Evolutionary conservation across 78 protist genomes (phyloP), one percentile per base, ranked within the genome.

Genomic region (Bodo saltans): DNA sequence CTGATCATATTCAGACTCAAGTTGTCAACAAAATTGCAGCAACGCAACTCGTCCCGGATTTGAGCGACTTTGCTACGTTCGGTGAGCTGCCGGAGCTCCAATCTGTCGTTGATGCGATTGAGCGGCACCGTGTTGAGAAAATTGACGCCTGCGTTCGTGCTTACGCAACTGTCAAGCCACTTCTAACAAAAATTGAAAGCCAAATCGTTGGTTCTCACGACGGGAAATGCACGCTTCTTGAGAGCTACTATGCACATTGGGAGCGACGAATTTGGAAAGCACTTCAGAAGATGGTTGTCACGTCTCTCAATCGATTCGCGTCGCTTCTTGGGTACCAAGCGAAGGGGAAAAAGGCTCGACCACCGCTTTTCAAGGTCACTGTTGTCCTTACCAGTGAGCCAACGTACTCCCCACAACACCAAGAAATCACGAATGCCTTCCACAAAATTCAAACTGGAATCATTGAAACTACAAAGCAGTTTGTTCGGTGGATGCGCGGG

Each of bases 401-500:
- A 27, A 40, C 83, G 1, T 37, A 89, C 26, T 33, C 85, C 1
- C 95, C 96, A 11, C 41, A 81, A 25, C 34, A 72, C 26, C 0
- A 32, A 27, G 97, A 92, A 29, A 35, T 89, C 70, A 60, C 60
- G 70, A 83, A 87, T 79, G 29, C 68, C 0, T n/a, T 92, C 37
- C 73, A 1, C 17, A 80, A 73, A 70, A 1, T 91, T 32, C 39
- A 81, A 30, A 67, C 67, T 47, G 33, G n/a, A 23, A 38, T 90
- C 70, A 74, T 89, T 67, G 93, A 92, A 52, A 30, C 78, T 30
- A 35, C 93, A 40, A 40, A 32, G 27, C 11, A 3, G 23, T 95
- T 93, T 32, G 38, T 82, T 0, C 93, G 97, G 37, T 94, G 97
- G 97, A 70, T 53, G 91, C 42, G 69, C 78, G 95, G 97, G 33